Evolutionary conservation across 768 basidiomycete species (phyloP).

Genomic region (Podaxis pistillaris): DNA sequence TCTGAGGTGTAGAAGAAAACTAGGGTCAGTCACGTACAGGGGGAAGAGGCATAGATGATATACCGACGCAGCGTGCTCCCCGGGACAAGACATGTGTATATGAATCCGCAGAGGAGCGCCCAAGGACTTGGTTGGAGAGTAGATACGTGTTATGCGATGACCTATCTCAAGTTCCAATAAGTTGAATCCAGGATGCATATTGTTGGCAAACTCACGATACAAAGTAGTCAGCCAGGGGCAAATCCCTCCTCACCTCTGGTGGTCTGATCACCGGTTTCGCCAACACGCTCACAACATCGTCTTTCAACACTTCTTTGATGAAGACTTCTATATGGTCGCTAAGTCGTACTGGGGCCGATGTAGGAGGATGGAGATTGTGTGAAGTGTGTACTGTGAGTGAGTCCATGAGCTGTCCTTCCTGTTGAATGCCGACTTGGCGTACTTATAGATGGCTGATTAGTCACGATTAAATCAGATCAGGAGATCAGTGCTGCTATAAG

Average conservation of each 20-base stretch:
- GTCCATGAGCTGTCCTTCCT: slow-evolving; percentile 22
- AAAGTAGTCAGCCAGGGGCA: slow-evolving; percentile 55
- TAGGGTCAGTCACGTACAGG: too few relatives aligned
- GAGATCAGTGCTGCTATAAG: too few relatives aligned
- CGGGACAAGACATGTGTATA: slow-evolving; percentile 55
- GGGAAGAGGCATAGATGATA: slow-evolving; percentile 3
- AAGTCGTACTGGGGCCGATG: slow-evolving; percentile 26
- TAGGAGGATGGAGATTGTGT: slow-evolving; percentile 28
- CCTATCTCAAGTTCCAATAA: slow-evolving; percentile 25
- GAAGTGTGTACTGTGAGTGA: slow-evolving; percentile 32
- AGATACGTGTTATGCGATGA: slow-evolving; percentile 72
- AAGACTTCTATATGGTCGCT: slow-evolving; percentile 37
- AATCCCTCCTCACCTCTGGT: slow-evolving; percentile 35
- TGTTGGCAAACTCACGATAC: slow-evolving; percentile 43
- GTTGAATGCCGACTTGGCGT: not conserved
- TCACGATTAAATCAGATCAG: too few relatives aligned
- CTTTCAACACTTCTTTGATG: slow-evolving; percentile 31
- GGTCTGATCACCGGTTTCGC: slow-evolving; percentile 35
- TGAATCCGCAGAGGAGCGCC: slow-evolving; percentile 47
- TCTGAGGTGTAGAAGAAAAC: slow-evolving; percentile 28
- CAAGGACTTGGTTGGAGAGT: slow-evolving; percentile 54
- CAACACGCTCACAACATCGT: slow-evolving; percentile 36
- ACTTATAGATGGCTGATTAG: too few relatives aligned
- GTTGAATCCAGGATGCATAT: not conserved
- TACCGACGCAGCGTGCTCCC: slow-evolving; percentile 52